Evolutionary conservation across 148 eudicot species (phyloP).

Genomic region (Talinum fruticosum): DNA sequence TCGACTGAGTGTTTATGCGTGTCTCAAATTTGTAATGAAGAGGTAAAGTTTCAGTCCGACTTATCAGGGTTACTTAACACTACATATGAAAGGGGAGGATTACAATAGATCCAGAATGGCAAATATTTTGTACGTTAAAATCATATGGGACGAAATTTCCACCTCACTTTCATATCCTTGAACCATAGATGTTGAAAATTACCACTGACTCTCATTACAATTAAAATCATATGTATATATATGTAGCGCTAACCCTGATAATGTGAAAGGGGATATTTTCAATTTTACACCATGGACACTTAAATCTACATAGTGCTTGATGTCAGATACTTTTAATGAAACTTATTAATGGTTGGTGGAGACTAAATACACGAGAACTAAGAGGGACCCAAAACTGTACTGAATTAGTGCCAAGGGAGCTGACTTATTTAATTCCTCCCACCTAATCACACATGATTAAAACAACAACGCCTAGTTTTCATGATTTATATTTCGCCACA

Average conservation of each 20-base stretch:
- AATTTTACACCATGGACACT: constrained; percentile 15
- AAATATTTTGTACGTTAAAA: no score
- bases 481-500: not conserved
- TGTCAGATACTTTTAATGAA: constrained; percentile 13
- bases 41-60: no score
- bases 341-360: constrained; percentile 11
- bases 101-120: no score
- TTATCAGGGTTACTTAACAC: no score
- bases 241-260: not conserved
- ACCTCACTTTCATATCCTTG: no score
- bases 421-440: constrained; percentile 1
- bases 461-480: not conserved
- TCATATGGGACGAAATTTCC: no score
- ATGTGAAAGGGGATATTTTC: not conserved
- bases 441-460: constrained; percentile 18
- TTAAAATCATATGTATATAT: no score
- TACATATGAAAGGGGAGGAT: no score
- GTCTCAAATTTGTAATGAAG: not conserved
- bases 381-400: constrained; percentile 15
- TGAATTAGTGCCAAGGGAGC: not conserved
- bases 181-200: no score
- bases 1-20: not conserved
- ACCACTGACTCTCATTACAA: no score
- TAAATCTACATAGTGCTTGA: not conserved
- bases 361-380: not conserved